Percentiles rank a stretch among this genome's conserved stretches.
These are phyloP conservation scores for Blechomonas ayalai DNA, from an alignment of 208 protist genomes.

Conservation along the genomic window DNA sequence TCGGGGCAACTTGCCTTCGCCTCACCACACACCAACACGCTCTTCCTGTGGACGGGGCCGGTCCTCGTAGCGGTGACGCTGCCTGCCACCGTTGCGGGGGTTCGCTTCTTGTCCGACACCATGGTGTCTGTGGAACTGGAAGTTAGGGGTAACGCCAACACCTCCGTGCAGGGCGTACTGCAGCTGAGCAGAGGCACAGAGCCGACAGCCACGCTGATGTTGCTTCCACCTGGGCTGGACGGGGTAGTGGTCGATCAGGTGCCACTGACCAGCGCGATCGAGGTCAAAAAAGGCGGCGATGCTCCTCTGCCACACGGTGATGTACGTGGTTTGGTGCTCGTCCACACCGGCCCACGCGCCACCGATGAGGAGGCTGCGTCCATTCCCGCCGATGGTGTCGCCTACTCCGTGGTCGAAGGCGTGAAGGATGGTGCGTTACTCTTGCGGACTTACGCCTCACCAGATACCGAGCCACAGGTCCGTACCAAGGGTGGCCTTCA, in stretches of 20 bases:
- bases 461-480: too few relatives aligned
- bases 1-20: slow-evolving; percentile 26
- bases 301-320: slow-evolving; percentile 17
- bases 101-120: slow-evolving; percentile 19
- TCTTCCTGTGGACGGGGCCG: slow-evolving; percentile 13
- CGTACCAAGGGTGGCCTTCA: too few relatives aligned
- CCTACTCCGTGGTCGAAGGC: slow-evolving; percentile 18
- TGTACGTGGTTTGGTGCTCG: slow-evolving; percentile 14
- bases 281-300: too few relatives aligned
- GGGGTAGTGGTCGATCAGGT: slow-evolving; percentile 13
- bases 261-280: not conserved
- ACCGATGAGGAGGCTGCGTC: slow-evolving; percentile 4
- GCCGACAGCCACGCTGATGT: slow-evolving; percentile 10
- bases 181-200: slow-evolving; percentile 11
- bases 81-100: slow-evolving; percentile 7
- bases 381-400: not conserved
- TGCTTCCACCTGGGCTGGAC: slow-evolving; percentile 8
- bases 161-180: slow-evolving; percentile 8
- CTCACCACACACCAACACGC: slow-evolving; percentile 8
- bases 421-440: not conserved
- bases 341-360: not conserved
- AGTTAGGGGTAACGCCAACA: too few relatives aligned
- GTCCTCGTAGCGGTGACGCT: slow-evolving; percentile 16
- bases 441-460: too few relatives aligned
- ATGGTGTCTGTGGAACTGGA: slow-evolving; percentile 8